Conservation (phyloP, 805 yeast genomes). For the Cyberlindnera galapagoensis region DNA sequence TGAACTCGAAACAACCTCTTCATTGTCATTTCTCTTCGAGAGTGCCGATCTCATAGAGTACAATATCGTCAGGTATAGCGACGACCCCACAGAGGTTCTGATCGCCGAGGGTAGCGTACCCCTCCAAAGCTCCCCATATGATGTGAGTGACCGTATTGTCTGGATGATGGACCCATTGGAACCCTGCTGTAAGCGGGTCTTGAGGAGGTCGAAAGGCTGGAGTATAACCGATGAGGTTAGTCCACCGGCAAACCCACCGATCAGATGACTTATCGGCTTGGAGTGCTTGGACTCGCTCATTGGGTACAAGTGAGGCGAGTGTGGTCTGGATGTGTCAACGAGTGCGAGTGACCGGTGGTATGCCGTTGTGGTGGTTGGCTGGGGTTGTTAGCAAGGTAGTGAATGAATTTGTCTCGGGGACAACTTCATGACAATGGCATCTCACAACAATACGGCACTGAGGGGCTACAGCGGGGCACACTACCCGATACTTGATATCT, state of each 20-base stretch:
- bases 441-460: too few relatives aligned
- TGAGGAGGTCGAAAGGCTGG: conserved; percentile 86
- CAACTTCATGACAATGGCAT: too few relatives aligned
- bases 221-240: conserved; percentile 69
- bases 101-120: conserved; percentile 90
- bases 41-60: conserved; percentile 51
- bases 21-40: conserved; percentile 26
- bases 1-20: conserved; percentile 22
- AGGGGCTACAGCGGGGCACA: too few relatives aligned
- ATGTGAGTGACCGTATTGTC: conserved; percentile 34
- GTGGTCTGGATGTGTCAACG: too few relatives aligned
- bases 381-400: too few relatives aligned
- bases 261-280: conserved; percentile 42
- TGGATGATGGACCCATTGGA: conserved; percentile 25
- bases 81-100: conserved; percentile 87
- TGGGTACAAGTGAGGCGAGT: too few relatives aligned
- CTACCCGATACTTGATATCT: too few relatives aligned
- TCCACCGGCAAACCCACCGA: conserved; percentile 85
- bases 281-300: too few relatives aligned
- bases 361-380: too few relatives aligned
- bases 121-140: conserved; percentile 63
- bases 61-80: conserved; percentile 71
- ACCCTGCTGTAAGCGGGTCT: conserved; percentile 77
- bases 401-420: too few relatives aligned
- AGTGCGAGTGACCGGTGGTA: too few relatives aligned